Evolutionary conservation across 495 filamentous ascomycete genomes (phyloP).

Genomic region (Sabuloglossum arenarium): DNA sequence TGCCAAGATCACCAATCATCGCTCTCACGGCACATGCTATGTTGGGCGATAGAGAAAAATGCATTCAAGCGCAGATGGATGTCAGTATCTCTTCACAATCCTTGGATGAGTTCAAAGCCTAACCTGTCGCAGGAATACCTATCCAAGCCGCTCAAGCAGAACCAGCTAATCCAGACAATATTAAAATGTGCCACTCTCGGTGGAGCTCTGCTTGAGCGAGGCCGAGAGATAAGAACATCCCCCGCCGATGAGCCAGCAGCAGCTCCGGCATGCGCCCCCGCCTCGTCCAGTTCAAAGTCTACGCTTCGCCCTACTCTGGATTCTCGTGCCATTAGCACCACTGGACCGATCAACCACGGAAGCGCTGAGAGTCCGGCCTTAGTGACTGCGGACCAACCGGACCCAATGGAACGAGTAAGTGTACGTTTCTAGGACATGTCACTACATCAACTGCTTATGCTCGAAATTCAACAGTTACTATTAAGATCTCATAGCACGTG

Average conservation of each 20-base stretch:
- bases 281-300: conserved; percentile 4
- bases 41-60: conserved; percentile 97
- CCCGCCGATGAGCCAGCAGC: conserved; percentile 9
- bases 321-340: conserved; percentile 22
- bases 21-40: conserved; percentile 96
- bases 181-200: conserved; percentile 37
- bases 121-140: conserved; percentile 46
- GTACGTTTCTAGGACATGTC: background rate
- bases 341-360: conserved; percentile 28
- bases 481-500: background rate
- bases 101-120: background rate
- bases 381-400: conserved; percentile 36
- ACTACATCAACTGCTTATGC: conserved; percentile 1
- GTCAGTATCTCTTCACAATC: conserved; percentile 6
- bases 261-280: conserved; percentile 7
- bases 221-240: background rate
- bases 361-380: conserved; percentile 39
- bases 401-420: conserved; percentile 33
- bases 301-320: conserved; percentile 16
- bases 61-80: conserved; percentile 96
- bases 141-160: conserved; percentile 93
- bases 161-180: conserved; percentile 96
- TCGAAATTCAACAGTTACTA: background rate
- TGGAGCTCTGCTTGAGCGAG: conserved; percentile 48
- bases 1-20: conserved; percentile 82